phyloP scores from a whole-genome alignment of 148 eudicot species.

The Linanthus parryae region DNA sequence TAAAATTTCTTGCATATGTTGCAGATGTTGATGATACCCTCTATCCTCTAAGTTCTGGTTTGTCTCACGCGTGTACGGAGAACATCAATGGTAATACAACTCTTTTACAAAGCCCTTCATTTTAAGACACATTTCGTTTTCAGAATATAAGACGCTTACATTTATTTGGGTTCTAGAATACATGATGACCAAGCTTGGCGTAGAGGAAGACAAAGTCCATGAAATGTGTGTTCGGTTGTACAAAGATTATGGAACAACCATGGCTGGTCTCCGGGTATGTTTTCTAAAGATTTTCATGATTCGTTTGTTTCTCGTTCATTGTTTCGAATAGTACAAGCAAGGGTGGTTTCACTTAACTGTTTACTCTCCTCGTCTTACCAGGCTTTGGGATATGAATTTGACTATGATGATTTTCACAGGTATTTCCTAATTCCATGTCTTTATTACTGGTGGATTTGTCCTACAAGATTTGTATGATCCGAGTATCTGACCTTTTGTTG shows the following conservation, averaged over 20 bases:
- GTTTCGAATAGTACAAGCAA: background rate
- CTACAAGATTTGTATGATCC: slow-evolving; percentile 3
- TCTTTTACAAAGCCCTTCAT: no score
- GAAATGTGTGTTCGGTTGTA: slow-evolving; percentile 55
- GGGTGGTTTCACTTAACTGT: background rate
- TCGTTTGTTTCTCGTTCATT: background rate
- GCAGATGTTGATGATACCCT: slow-evolving; percentile 98
- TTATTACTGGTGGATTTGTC: background rate
- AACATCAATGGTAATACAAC: slow-evolving; percentile 60
- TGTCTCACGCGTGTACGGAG: slow-evolving; percentile 45
- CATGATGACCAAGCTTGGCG: slow-evolving; percentile 68
- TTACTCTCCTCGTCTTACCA: slow-evolving; percentile 23
- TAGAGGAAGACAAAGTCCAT: slow-evolving; percentile 57
- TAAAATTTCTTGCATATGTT: slow-evolving; percentile 3
- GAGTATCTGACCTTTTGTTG: background rate
- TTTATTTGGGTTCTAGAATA: slow-evolving; percentile 32
- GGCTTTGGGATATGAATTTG: slow-evolving; percentile 90
- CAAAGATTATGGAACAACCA: slow-evolving; percentile 86
- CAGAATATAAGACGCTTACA: no score
- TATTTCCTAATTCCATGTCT: slow-evolving; percentile 6
- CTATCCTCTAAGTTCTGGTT: slow-evolving; percentile 78
- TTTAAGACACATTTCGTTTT: no score
- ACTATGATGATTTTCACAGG: slow-evolving; percentile 91
- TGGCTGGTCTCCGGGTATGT: slow-evolving; percentile 89
- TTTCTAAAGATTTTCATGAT: background rate